A percentile compares a stretch with the other conserved stretches of the same genome.
These are phyloP conservation scores for Aspergillus fructus DNA, from an alignment of 2,329 filamentous ascomycete species.

Conservation along the genomic window DNA sequence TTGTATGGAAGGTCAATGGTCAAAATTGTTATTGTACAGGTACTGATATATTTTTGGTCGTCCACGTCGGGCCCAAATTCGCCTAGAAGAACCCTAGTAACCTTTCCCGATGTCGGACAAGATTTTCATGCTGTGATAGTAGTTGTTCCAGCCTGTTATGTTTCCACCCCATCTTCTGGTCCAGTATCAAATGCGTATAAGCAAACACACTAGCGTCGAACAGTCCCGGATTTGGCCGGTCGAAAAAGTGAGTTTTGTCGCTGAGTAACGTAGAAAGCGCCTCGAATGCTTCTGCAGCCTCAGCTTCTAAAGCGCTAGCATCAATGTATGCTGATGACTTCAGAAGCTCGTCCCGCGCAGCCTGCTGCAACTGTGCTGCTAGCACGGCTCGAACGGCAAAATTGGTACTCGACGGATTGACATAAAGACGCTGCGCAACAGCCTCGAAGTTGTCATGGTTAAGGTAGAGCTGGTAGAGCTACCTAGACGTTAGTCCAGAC, in stretches of 20 bases:
- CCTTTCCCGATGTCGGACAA: slow-evolving; percentile 65
- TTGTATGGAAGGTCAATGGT: background rate
- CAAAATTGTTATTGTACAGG: slow-evolving; percentile 17
- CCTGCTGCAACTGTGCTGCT: slow-evolving; percentile 65
- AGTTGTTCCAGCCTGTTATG: slow-evolving; percentile 60
- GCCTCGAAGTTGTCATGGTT: slow-evolving; percentile 62
- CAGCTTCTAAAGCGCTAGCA: slow-evolving; percentile 56
- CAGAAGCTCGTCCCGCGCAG: slow-evolving; percentile 72
- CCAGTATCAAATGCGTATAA: slow-evolving; percentile 79
- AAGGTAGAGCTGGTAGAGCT: slow-evolving; percentile 82
- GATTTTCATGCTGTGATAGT: slow-evolving; percentile 57
- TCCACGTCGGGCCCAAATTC: background rate
- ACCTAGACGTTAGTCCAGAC: slow-evolving; percentile 1
- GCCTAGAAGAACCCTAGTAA: slow-evolving; percentile 54
- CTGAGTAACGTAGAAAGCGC: slow-evolving; percentile 62
- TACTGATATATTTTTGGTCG: background rate
- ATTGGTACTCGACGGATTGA: slow-evolving; percentile 61
- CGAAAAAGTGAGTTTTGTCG: slow-evolving; percentile 62
- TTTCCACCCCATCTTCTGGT: slow-evolving; percentile 63
- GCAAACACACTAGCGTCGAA: slow-evolving; percentile 91
- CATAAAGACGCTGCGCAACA: slow-evolving; percentile 71
- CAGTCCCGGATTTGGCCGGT: slow-evolving; percentile 58
- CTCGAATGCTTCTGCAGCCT: slow-evolving; percentile 62
- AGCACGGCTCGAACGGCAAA: slow-evolving; percentile 63
- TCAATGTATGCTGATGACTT: slow-evolving; percentile 58